A percentile compares a stretch with the other conserved stretches of the same genome.
phyloP scores from a whole-genome alignment of 306 rosid species.

The Crotalaria pallida region DNA sequence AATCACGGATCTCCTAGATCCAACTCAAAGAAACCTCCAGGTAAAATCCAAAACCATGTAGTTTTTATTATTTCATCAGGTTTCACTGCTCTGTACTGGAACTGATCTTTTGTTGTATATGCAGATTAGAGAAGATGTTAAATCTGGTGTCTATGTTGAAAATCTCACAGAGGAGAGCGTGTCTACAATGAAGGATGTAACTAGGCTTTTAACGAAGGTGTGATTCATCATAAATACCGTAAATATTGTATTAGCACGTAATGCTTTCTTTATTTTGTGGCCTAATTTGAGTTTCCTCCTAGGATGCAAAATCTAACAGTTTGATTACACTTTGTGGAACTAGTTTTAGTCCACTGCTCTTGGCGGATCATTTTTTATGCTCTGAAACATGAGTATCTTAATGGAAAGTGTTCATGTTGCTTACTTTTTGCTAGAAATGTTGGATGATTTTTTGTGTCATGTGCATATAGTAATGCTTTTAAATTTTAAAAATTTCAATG shows the following conservation, averaged over 20 bases:
- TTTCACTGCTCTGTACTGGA: not conserved
- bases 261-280: not conserved
- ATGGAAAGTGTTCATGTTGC: not conserved
- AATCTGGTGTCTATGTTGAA: conserved; percentile 97
- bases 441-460: conserved; percentile 5
- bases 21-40: conserved; percentile 77
- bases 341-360: not conserved
- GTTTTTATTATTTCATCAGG: not conserved
- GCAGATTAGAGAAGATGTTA: conserved; percentile 97
- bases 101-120: conserved; percentile 21
- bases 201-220: conserved; percentile 78
- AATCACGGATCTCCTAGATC: too few relatives aligned
- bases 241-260: not conserved
- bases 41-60: conserved; percentile 28
- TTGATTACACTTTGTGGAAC: not conserved
- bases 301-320: not conserved
- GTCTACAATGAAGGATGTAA: conserved; percentile 63
- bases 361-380: not conserved
- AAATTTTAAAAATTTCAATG: not conserved
- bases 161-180: conserved; percentile 85
- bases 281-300: not conserved
- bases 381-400: not conserved
- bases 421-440: not conserved
- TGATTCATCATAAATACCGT: conserved; percentile 13
- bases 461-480: too few relatives aligned